Base-by-base conservation (phyloP, 495 filamentous ascomycete species). In the Physcia stellaris region DNA sequence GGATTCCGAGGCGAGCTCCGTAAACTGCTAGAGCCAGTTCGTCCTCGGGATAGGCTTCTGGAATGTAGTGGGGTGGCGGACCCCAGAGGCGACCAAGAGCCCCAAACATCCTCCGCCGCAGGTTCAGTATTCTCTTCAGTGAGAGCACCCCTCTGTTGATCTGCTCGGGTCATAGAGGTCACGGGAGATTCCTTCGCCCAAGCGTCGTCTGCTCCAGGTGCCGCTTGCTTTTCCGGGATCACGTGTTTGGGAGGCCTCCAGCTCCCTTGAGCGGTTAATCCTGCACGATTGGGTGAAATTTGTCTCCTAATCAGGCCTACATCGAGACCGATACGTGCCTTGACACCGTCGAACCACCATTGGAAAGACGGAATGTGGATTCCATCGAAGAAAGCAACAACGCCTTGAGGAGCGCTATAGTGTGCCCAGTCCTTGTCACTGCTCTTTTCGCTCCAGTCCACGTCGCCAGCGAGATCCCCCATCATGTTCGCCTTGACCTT, bases 401-500 rank as follows among this genome's bases (percentile, higher is more conserved):
- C 35, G 18, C 31, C 32, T 31, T 43, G 17, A 12, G 19, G 24
- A 6, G 3, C 32, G 5, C 16, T 19, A 17, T 43, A 39, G 32
- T 43, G 41, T n/a, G 20, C 19, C 41, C 41, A 43, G 24, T 43
- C 41, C 24, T 43, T 43, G 21, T 43, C 41, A 20, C 24, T 19
- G 6, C 34, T 20, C 20, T 39, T 43, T 23, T 43, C 41, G 13
- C 24, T 28, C 41, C 41, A 43, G 12, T 43, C 41, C 11, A 43
- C 7, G 9, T 37, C 33, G 1, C 32, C 35, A 18, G 34, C 41
- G 16, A 43, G 26, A 12, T 43, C 41, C 2, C 41, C 41, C 34
- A 43, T 38, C 41, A 43, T 43, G 19, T 43, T 34, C 12, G 41
- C 41, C 22, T 43, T 43, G n/a, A 29, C 41, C 35, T 43, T 43